phyloP scores from a whole-genome alignment of 2,329 filamentous ascomycete species.

The Penicillium aurantiogriseum region DNA sequence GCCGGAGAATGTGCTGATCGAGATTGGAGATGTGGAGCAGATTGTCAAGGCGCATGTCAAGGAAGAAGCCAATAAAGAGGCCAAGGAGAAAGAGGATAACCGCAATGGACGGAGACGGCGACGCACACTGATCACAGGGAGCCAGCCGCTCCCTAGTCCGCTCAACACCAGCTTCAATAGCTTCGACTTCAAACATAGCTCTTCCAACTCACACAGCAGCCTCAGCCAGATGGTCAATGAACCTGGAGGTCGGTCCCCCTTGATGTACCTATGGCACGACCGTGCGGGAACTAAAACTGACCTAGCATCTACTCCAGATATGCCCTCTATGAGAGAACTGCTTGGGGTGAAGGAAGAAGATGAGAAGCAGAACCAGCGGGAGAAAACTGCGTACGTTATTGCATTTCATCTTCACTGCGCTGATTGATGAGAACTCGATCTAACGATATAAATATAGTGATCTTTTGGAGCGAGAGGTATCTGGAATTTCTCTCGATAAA shows the following conservation, averaged over 20 bases:
- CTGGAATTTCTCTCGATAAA: conserved; percentile 89
- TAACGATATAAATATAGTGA: conserved; percentile 58
- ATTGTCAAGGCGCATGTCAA: conserved; percentile 97
- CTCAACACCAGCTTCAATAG: conserved; percentile 89
- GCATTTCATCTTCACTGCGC: not conserved
- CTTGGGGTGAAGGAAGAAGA: conserved; percentile 59
- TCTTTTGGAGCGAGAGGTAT: conserved; percentile 86
- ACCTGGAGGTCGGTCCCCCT: conserved; percentile 55
- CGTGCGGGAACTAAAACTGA: conserved; percentile 36
- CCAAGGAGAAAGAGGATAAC: conserved; percentile 89
- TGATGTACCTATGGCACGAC: conserved; percentile 25
- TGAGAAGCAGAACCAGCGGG: conserved; percentile 71
- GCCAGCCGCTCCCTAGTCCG: conserved; percentile 90
- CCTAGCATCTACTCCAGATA: conserved; percentile 44
- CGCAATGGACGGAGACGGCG: conserved; percentile 86
- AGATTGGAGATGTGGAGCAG: conserved; percentile 98
- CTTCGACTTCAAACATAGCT: conserved; percentile 61
- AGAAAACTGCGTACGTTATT: conserved; percentile 87
- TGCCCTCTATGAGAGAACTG: conserved; percentile 57
- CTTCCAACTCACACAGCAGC: conserved; percentile 68
- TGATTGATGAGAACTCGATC: not conserved
- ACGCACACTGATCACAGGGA: conserved; percentile 93
- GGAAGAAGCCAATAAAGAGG: conserved; percentile 61
- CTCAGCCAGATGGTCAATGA: conserved; percentile 83
- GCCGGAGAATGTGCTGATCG: conserved; percentile 96